A percentile compares a stretch with the other conserved stretches of the same genome.
phyloP scores from a whole-genome alignment of 1,139 yeast species.

The Hyphopichia wangnamkhiaoensis region DNA sequence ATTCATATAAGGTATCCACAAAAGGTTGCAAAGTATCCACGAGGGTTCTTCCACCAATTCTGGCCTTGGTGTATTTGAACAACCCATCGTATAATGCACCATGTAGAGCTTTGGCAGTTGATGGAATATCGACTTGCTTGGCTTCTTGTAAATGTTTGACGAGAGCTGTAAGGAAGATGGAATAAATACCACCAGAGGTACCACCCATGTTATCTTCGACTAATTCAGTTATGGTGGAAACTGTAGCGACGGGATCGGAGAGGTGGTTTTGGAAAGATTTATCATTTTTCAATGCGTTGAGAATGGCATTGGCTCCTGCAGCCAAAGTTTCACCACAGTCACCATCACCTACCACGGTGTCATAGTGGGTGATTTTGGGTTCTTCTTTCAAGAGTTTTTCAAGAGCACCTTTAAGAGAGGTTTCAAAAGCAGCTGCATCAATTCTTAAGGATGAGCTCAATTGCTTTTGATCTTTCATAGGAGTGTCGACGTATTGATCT shows the following conservation, averaged over 20 bases:
- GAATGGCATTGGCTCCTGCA: slow-evolving; percentile 42
- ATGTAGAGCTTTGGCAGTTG: slow-evolving; percentile 32
- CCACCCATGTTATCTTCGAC: slow-evolving; percentile 96
- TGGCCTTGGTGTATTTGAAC: slow-evolving; percentile 79
- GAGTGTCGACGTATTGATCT: slow-evolving; percentile 26
- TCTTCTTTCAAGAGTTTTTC: slow-evolving; percentile 47
- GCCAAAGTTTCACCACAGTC: slow-evolving; percentile 53
- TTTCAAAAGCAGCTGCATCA: slow-evolving; percentile 39
- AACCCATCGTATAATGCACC: slow-evolving; percentile 42
- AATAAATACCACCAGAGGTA: slow-evolving; percentile 91
- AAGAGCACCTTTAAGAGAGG: slow-evolving; percentile 51
- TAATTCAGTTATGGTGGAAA: slow-evolving; percentile 60
- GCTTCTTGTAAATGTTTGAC: slow-evolving; percentile 37
- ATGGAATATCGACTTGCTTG: slow-evolving; percentile 30
- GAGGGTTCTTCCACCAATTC: slow-evolving; percentile 87
- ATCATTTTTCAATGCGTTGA: slow-evolving; percentile 37
- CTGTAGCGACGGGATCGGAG: slow-evolving; percentile 47
- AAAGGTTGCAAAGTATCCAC: slow-evolving; percentile 89
- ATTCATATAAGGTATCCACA: slow-evolving; percentile 56
- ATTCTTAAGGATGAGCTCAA: slow-evolving; percentile 40
- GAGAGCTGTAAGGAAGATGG: slow-evolving; percentile 64
- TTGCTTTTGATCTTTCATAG: slow-evolving; percentile 25
- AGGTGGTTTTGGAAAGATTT: slow-evolving; percentile 23
- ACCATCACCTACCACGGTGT: slow-evolving; percentile 54
- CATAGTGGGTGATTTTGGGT: slow-evolving; percentile 51